Conservation (phyloP, 2,329 filamentous ascomycete genomes). For the Hypoxylon sp. region DNA sequence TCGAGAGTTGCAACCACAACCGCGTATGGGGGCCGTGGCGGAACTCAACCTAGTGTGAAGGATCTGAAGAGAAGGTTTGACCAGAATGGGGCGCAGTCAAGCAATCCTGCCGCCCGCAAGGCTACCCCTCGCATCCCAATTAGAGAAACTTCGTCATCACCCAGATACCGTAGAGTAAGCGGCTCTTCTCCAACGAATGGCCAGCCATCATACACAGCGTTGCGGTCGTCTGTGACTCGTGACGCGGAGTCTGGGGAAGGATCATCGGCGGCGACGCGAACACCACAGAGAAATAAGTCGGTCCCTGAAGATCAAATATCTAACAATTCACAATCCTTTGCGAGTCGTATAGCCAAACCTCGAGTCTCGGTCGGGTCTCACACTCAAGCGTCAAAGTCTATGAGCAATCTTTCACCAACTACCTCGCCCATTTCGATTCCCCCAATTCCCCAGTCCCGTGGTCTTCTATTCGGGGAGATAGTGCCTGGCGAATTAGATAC, state of each 20-base stretch:
- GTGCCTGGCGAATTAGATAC: conserved; percentile 68
- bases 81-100: conserved; percentile 60
- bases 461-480: conserved; percentile 81
- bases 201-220: conserved; percentile 57
- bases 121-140: conserved; percentile 52
- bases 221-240: conserved; percentile 55
- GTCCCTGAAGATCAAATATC: conserved; percentile 65
- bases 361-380: conserved; percentile 54
- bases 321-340: conserved; percentile 69
- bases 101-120: conserved; percentile 54
- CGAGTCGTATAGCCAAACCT: conserved; percentile 69
- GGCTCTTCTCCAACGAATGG: conserved; percentile 49
- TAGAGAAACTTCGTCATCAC: conserved; percentile 54
- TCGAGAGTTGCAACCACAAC: conserved; percentile 51
- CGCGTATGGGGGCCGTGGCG: conserved; percentile 48
- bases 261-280: conserved; percentile 50
- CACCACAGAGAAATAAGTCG: conserved; percentile 61
- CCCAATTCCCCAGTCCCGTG: conserved; percentile 55
- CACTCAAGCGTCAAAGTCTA: conserved; percentile 58
- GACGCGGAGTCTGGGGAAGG: conserved; percentile 49
- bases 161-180: conserved; percentile 50
- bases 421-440: conserved; percentile 46
- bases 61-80: conserved; percentile 86
- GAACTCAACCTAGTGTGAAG: conserved; percentile 76
- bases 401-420: conserved; percentile 56